Evolutionary conservation across 306 rosid species (phyloP).

Genomic region (Pterocarpus santalinus): DNA sequence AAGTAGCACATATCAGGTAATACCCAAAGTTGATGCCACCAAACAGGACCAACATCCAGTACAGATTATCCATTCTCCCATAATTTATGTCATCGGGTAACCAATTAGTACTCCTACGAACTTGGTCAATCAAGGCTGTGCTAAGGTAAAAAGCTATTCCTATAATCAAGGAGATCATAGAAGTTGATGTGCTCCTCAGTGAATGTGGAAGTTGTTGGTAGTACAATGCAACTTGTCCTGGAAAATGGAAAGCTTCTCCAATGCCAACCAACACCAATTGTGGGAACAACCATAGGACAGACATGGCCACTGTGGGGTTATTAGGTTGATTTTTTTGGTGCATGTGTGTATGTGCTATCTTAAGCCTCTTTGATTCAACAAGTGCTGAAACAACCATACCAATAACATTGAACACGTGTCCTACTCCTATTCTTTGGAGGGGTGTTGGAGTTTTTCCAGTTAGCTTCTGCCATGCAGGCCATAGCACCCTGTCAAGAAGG

Average conservation of each 20-base stretch:
- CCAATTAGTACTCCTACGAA: conserved; percentile 63
- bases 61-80: conserved; percentile 63
- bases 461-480: conserved; percentile 56
- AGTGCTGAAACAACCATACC: conserved; percentile 60
- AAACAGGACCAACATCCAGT: conserved; percentile 61
- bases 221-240: conserved; percentile 69
- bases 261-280: conserved; percentile 63
- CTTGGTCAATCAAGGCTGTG: conserved; percentile 51
- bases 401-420: conserved; percentile 58
- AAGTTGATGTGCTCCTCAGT: conserved; percentile 61
- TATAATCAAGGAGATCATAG: conserved; percentile 61
- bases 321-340: background rate
- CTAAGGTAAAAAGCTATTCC: conserved; percentile 63
- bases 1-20: conserved; percentile 53
- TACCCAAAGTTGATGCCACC: conserved; percentile 67
- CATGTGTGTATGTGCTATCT: conserved; percentile 35
- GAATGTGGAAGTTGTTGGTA: conserved; percentile 73
- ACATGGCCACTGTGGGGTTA: conserved; percentile 43
- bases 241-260: conserved; percentile 81
- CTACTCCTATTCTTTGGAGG: conserved; percentile 64
- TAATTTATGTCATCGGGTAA: conserved; percentile 63
- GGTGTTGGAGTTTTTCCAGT: conserved; percentile 46
- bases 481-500: conserved; percentile 58
- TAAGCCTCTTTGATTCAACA: conserved; percentile 75
- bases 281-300: conserved; percentile 65